Evolutionary conservation across 106 monocot species (phyloP).

Genomic region (Iris macrosiphon): DNA sequence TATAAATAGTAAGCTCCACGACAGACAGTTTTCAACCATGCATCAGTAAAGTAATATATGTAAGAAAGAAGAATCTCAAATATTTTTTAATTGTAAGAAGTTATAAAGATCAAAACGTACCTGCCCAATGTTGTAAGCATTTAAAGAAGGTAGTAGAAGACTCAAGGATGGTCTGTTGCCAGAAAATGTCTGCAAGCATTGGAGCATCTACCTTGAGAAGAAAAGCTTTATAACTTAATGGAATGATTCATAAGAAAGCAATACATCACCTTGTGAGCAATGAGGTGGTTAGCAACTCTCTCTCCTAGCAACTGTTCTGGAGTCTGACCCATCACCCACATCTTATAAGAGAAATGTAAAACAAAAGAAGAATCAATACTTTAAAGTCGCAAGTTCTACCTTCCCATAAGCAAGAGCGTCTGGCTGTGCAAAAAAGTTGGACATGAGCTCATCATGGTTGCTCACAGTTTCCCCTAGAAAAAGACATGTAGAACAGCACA

Average conservation of each 20-base stretch:
- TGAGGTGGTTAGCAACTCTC: slow-evolving; percentile 58
- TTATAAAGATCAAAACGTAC: slow-evolving; percentile 11
- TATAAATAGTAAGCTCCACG: too few relatives aligned
- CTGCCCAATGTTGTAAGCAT: slow-evolving; percentile 80
- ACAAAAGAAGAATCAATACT: neutral
- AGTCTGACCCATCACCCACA: slow-evolving; percentile 37
- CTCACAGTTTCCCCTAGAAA: slow-evolving; percentile 71
- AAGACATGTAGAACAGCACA: neutral
- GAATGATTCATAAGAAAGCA: neutral
- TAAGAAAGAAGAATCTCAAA: too few relatives aligned
- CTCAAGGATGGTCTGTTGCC: slow-evolving; percentile 78
- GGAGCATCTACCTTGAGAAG: neutral
- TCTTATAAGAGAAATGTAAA: neutral
- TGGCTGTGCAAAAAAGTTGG: slow-evolving; percentile 98
- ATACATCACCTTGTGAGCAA: slow-evolving; percentile 91
- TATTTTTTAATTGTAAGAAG: too few relatives aligned
- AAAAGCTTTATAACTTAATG: neutral
- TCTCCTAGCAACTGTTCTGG: slow-evolving; percentile 58
- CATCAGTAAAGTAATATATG: too few relatives aligned
- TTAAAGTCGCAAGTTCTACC: slow-evolving; percentile 27
- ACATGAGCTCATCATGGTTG: slow-evolving; percentile 99
- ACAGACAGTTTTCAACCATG: too few relatives aligned
- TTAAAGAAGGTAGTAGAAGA: slow-evolving; percentile 61
- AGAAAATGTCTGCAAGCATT: slow-evolving; percentile 55
- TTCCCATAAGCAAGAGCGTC: slow-evolving; percentile 99